phyloP scores from a whole-genome alignment of 1,284 basidiomycete species.

The Austroboletus niveus region DNA sequence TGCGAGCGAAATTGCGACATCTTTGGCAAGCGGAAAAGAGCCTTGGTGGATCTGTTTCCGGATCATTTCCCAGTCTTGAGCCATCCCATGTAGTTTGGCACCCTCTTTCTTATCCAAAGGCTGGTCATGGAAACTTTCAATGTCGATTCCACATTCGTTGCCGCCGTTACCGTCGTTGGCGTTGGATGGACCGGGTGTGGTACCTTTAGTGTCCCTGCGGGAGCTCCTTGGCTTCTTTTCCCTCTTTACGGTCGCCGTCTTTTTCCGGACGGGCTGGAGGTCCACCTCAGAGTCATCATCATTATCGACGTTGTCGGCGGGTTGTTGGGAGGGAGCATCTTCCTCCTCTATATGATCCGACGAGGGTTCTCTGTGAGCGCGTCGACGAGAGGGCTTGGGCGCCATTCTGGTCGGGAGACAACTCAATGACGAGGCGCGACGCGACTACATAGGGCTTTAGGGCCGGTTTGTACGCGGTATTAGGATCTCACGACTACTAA shows the following conservation, averaged over 20 bases:
- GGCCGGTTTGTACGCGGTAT: slow-evolving; percentile 36
- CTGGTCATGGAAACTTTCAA: slow-evolving; percentile 58
- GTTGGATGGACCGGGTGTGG: slow-evolving; percentile 22
- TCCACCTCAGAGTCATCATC: slow-evolving; percentile 36
- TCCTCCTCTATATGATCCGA: slow-evolving; percentile 67
- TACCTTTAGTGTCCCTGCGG: slow-evolving; percentile 15
- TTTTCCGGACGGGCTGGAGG: slow-evolving; percentile 37
- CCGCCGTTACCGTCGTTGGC: slow-evolving; percentile 35
- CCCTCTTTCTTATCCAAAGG: slow-evolving; percentile 53
- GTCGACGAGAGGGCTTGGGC: slow-evolving; percentile 47
- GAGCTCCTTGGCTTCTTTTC: slow-evolving; percentile 37
- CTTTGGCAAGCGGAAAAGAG: slow-evolving; percentile 47
- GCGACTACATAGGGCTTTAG: slow-evolving; percentile 30
- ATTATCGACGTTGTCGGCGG: slow-evolving; percentile 47
- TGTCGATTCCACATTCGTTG: slow-evolving; percentile 52
- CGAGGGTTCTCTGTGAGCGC: slow-evolving; percentile 40
- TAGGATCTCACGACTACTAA: slow-evolving; percentile 5
- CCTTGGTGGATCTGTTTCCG: slow-evolving; percentile 43
- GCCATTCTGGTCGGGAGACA: slow-evolving; percentile 27
- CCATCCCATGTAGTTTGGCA: slow-evolving; percentile 51
- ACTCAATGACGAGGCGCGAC: slow-evolving; percentile 10
- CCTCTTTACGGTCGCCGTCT: slow-evolving; percentile 38
- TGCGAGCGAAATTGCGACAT: slow-evolving; percentile 58
- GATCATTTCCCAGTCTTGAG: slow-evolving; percentile 59
- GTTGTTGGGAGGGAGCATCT: slow-evolving; percentile 34